These are phyloP conservation scores for Rhodotorula toruloides DNA, from an alignment of 768 basidiomycete species.

Conservation along the genomic window DNA sequence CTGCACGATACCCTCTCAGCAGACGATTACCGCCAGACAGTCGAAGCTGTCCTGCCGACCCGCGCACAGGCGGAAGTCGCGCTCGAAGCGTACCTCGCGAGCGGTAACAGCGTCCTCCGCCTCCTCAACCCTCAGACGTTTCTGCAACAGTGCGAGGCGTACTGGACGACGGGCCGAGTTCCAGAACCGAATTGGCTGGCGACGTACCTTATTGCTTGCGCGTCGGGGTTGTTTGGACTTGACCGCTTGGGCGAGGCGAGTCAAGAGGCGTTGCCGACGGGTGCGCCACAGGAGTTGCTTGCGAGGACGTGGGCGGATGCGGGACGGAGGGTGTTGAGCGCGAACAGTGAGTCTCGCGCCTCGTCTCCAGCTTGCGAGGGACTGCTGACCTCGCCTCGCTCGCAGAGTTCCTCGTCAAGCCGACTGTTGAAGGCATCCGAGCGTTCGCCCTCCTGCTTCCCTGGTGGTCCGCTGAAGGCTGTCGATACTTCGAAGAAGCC, in stretches of 20 bases:
- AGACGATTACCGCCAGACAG: neutral
- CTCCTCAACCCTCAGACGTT: slow-evolving; percentile 19
- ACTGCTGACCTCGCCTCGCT: neutral
- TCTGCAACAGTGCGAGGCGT: slow-evolving; percentile 13
- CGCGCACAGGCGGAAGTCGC: slow-evolving; percentile 21
- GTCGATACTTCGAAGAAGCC: slow-evolving; percentile 4
- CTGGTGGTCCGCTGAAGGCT: slow-evolving; percentile 10
- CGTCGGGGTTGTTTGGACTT: slow-evolving; percentile 3
- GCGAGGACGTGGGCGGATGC: slow-evolving; percentile 27
- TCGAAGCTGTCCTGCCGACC: slow-evolving; percentile 17
- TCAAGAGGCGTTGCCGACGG: neutral
- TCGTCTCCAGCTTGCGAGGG: no score
- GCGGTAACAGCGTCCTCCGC: slow-evolving; percentile 16
- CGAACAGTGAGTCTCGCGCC: slow-evolving; percentile 6
- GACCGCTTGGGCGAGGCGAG: neutral
- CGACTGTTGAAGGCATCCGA: slow-evolving; percentile 14
- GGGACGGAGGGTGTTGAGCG: slow-evolving; percentile 7
- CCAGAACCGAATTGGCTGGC: slow-evolving; percentile 35
- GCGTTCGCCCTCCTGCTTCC: slow-evolving; percentile 18
- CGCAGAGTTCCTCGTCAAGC: slow-evolving; percentile 13
- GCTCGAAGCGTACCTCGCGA: slow-evolving; percentile 17
- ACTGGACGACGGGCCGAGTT: slow-evolving; percentile 22
- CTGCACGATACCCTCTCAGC: slow-evolving; percentile 6
- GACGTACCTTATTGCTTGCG: slow-evolving; percentile 18
- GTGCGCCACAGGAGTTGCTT: slow-evolving; percentile 8